Conservation (phyloP, 768 basidiomycete genomes). For the Gloeophyllum trabeum region DNA sequence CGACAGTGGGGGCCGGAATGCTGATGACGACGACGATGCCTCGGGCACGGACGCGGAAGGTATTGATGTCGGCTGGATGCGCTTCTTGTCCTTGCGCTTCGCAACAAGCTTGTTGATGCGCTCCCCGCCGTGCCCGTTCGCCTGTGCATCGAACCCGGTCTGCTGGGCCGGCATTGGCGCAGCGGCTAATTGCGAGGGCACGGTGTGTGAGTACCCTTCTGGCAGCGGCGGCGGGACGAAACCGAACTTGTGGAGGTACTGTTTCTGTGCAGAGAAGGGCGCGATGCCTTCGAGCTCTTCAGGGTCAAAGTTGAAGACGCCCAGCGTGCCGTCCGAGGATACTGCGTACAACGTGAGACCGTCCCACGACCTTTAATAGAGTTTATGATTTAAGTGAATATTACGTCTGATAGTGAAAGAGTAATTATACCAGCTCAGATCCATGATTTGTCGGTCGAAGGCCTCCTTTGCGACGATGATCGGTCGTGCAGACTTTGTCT, state of each 20-base stretch:
- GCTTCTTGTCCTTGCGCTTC: constrained; percentile 45
- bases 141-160: constrained; percentile 26
- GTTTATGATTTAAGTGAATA: constrained; percentile 2
- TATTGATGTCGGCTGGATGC: constrained; percentile 31
- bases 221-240: constrained; percentile 60
- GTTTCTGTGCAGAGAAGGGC: constrained; percentile 57
- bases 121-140: constrained; percentile 34
- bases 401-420: constrained; percentile 1
- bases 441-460: constrained; percentile 91
- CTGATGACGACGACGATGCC: constrained; percentile 1
- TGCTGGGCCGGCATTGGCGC: constrained; percentile 8
- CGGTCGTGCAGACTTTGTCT: constrained; percentile 85
- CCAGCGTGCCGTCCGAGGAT: constrained; percentile 92
- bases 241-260: constrained; percentile 75
- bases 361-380: constrained; percentile 67
- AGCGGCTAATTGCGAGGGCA: no score
- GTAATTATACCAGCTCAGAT: constrained; percentile 78
- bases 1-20: neutral
- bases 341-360: constrained; percentile 89
- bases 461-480: constrained; percentile 90
- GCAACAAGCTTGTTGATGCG: constrained; percentile 65
- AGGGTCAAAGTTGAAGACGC: constrained; percentile 73
- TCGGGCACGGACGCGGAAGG: constrained; percentile 3
- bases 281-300: constrained; percentile 78
- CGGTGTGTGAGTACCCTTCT: constrained; percentile 54